A percentile compares a stretch with the other conserved stretches of the same genome.
Evolutionary conservation across 176 grass and related monocot species (phyloP).

Genomic region (Thinopyrum elongatum): DNA sequence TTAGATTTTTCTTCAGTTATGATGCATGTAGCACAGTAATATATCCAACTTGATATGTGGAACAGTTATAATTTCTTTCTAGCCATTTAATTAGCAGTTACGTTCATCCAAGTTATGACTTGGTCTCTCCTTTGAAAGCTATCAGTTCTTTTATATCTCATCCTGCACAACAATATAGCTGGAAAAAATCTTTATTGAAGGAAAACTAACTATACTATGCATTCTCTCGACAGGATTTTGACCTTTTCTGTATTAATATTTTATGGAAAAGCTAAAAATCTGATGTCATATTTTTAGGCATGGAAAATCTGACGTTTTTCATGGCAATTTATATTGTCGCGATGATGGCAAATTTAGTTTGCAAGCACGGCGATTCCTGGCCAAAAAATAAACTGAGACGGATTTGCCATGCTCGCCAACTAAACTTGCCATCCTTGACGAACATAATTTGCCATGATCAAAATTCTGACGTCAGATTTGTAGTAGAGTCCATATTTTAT

Average conservation of each 20-base stretch:
- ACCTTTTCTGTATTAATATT: constrained; percentile 2
- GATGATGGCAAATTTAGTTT: too few species aligned
- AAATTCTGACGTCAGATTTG: too few species aligned
- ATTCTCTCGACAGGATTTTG: constrained; percentile 9
- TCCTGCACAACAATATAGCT: not conserved
- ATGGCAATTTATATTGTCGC: too few species aligned
- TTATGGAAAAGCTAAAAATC: too few species aligned
- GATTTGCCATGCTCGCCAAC: too few species aligned
- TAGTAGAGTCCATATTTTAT: too few species aligned
- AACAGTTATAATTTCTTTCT: not conserved
- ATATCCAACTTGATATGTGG: not conserved
- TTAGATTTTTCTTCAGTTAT: not conserved
- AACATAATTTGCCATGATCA: too few species aligned
- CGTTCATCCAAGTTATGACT: not conserved
- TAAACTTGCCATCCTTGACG: too few species aligned
- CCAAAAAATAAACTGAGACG: too few species aligned
- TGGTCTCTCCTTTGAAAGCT: not conserved
- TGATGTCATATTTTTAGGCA: too few species aligned
- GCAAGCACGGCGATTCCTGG: too few species aligned
- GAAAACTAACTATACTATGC: not conserved
- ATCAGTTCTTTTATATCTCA: not conserved
- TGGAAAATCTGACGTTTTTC: too few species aligned
- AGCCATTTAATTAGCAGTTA: not conserved
- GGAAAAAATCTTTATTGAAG: not conserved
- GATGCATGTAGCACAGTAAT: not conserved